These are phyloP conservation scores for Betula pendula DNA, from an alignment of 306 rosid species.

Conservation along the genomic window DNA sequence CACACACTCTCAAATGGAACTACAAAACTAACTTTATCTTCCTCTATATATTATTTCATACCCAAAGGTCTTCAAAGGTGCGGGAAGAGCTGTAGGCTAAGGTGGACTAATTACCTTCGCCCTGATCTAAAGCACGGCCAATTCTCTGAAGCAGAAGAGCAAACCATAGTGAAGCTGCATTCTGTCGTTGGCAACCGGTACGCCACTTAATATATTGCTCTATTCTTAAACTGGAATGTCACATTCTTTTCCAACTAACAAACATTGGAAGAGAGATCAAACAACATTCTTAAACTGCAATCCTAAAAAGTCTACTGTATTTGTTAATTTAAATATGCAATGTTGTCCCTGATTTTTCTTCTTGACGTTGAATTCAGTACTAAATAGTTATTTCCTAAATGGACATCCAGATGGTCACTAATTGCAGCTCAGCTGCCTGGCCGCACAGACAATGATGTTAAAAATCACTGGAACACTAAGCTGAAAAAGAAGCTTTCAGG, in stretches of 20 bases:
- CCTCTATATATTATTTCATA: neutral
- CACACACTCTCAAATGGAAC: neutral
- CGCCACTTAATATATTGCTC: neutral
- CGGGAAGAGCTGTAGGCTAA: slow-evolving; percentile 85
- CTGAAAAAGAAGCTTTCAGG: slow-evolving; percentile 73
- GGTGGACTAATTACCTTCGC: slow-evolving; percentile 89
- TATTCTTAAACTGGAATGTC: neutral
- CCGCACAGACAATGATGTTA: slow-evolving; percentile 83
- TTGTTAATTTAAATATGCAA: neutral
- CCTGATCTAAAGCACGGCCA: slow-evolving; percentile 95
- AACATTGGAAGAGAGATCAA: neutral
- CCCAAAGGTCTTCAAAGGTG: slow-evolving; percentile 79
- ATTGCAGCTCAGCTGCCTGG: slow-evolving; percentile 78
- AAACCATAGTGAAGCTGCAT: slow-evolving; percentile 84
- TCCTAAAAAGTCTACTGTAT: neutral
- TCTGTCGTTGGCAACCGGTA: slow-evolving; percentile 92
- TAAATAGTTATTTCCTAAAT: slow-evolving; percentile 8
- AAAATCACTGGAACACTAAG: slow-evolving; percentile 84
- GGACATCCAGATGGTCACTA: slow-evolving; percentile 71
- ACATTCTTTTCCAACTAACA: neutral
- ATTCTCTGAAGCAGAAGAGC: slow-evolving; percentile 78
- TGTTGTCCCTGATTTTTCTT: neutral
- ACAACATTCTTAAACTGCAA: neutral
- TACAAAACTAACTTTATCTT: neutral
- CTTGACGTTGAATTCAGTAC: neutral